Evolutionary conservation across 495 filamentous ascomycete species (phyloP), one percentile per base, ranked within the genome.

Genomic region (Neurospora sp.): DNA sequence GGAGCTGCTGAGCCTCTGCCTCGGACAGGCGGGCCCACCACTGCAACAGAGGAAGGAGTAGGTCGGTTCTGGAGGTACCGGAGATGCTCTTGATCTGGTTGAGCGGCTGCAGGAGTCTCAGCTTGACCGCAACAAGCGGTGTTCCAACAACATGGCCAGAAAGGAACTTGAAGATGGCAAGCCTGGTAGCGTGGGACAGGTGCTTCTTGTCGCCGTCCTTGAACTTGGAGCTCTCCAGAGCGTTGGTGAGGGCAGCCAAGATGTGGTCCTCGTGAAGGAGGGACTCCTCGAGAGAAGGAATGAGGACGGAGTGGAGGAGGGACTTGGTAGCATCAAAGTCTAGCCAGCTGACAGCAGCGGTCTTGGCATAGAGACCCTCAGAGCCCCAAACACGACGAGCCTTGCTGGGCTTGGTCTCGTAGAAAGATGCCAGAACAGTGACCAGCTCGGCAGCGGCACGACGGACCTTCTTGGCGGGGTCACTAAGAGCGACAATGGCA

Each of bases 251-350:
- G 8, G 86, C 84, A 27, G 85, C 86, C 10, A 84, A 81, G 35
- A 95, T 81, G 53, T 94, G 86, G 41, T 83, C 86, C 6, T 87
- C 81, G 78, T 97, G 94, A 22, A 97, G 82, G 10, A 93, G 85
- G 75, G 90, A 94, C 80, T 97, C 94, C 77, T 97, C 94, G 20
- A 98, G 77, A 6, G 84, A 87, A 3, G 92, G 90, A 31, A 92
- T 77, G 40, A 98, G 79, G 35, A 90, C 82, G 22, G 86, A 87
- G 20, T 86, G 81, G 8, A 97, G 74, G 12, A 97, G 81, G 69
- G 87, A 87, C 22, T 85, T 79, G 3, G 80, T 82, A 61, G 90
- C 88, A 18, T 87, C 85, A 3, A 75, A 73, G 40, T 87, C 81
- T n/a, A 97, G 83, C 86, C 88, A 90, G 38, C 81, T 80, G 22